These are phyloP conservation scores for Aureobasidium sp. DNA, from an alignment of 2,329 filamentous ascomycete genomes.

Conservation along the genomic window DNA sequence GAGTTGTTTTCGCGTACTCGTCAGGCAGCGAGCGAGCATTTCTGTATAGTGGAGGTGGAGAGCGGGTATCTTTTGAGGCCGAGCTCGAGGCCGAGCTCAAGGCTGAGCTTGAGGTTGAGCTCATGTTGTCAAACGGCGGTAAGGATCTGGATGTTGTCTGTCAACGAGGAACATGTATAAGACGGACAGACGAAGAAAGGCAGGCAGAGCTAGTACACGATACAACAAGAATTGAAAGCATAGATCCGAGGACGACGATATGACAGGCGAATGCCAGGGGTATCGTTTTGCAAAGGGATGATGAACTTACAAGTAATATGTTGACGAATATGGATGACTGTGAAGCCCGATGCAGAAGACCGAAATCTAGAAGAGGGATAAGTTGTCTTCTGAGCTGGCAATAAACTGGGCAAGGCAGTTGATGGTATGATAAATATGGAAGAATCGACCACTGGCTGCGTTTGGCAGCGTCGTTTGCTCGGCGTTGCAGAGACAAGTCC, in stretches of 20 bases:
- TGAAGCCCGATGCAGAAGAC: not conserved
- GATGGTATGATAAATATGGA: not conserved
- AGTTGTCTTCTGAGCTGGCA: not conserved
- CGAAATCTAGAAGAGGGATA: not conserved
- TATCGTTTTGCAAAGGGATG: not conserved
- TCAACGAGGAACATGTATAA: not conserved
- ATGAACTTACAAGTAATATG: not conserved
- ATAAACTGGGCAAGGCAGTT: not conserved
- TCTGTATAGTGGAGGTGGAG: not conserved
- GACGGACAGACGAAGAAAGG: not conserved
- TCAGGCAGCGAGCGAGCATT: not conserved
- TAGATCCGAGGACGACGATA: no score
- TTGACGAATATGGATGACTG: not conserved
- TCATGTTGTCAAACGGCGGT: not conserved
- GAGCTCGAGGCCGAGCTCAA: not conserved
- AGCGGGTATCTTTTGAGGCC: not conserved
- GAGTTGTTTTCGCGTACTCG: not conserved
- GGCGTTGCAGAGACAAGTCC: not conserved
- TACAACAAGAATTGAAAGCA: not conserved
- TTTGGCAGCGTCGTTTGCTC: not conserved
- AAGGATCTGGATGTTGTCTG: not conserved
- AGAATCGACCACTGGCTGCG: not conserved
- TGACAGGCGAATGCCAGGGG: not conserved
- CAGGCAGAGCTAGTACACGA: not conserved
- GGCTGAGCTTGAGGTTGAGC: not conserved